Base-by-base conservation (phyloP, 202 grass and related monocot genomes). In the Digitaria exilis region DNA sequence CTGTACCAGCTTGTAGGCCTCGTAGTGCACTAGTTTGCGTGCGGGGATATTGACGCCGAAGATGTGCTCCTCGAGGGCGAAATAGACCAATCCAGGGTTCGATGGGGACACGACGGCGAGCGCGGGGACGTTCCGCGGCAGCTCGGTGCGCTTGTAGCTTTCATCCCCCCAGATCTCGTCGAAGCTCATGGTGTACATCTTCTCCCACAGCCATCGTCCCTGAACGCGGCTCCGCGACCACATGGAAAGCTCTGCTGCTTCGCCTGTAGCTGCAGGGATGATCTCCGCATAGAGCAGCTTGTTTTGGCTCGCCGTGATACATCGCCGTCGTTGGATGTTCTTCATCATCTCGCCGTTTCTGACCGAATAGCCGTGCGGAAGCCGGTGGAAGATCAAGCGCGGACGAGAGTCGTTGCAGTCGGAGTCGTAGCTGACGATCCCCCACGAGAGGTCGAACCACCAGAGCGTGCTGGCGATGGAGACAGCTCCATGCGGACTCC, bases 1-100 rank as follows among this genome's bases (percentile, higher is more conserved):
- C 34, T 3, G 18, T 1, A 22, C 18, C 2, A 41, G 3, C 2
- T 12, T 9, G 2, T 41, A 41, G 1, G 9, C 0, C 1, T 22
- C 34, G 19, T 6, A 1, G 19, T 42, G 3, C 32, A 12, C 3
- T 0, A 66, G 3, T n/a, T 0, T 39, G 9, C 9, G 34, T 9
- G 1, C 0, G 17, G 18, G 63, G 17, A 65, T 18, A 8, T 39
- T 12, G 63, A 66, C 19, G 34, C 32, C 1, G 63, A 66, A 39
- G 34, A 66, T 2, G 34, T 1, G 18, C 8, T 66, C 34, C 18
- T 66, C 32, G 2, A 66, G 34, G 63, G 8, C 7, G 32, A 66
- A 66, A 34, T 66, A 66, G 17, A 66, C 18, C 18, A n/a, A 9
- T 1, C n/a, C 3, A 1, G 32, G 18, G 34, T 66, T 0, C 17